A percentile compares a stretch with the other conserved stretches of the same genome.
Evolutionary conservation across 495 filamentous ascomycete genomes (phyloP).

Genomic region (Trichoderma virens): DNA sequence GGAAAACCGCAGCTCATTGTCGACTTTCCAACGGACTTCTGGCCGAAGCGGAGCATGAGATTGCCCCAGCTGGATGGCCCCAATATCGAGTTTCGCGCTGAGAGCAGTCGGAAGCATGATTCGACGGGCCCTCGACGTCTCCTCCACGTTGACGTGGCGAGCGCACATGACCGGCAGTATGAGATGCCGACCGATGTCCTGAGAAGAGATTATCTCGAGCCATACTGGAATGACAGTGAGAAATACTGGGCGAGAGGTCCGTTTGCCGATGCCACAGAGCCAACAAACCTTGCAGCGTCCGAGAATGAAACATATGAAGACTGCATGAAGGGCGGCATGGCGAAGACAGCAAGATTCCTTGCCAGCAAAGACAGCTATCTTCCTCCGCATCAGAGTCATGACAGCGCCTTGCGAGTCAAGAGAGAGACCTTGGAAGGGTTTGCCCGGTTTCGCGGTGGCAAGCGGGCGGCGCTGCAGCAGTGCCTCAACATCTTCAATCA

Average conservation of each 20-base stretch:
- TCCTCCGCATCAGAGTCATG: neutral
- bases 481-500: slow-evolving; percentile 21
- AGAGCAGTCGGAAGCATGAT: neutral
- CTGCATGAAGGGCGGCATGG: neutral
- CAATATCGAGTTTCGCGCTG: neutral
- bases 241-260: neutral
- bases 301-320: slow-evolving; percentile 5
- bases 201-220: neutral
- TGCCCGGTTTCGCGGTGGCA: slow-evolving; percentile 27
- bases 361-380: neutral
- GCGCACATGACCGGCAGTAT: slow-evolving; percentile 3
- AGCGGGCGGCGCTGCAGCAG: slow-evolving; percentile 33
- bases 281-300: neutral
- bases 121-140: neutral
- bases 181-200: neutral
- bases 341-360: neutral
- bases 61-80: neutral
- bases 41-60: neutral
- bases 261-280: neutral
- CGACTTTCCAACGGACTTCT: neutral
- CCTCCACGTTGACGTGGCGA: neutral
- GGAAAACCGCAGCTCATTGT: slow-evolving; percentile 11
- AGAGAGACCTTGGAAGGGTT: slow-evolving; percentile 7
- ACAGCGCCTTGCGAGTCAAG: neutral
- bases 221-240: neutral